Conservation (phyloP, 768 basidiomycete genomes). For the Chlorophyllum brunneum region DNA sequence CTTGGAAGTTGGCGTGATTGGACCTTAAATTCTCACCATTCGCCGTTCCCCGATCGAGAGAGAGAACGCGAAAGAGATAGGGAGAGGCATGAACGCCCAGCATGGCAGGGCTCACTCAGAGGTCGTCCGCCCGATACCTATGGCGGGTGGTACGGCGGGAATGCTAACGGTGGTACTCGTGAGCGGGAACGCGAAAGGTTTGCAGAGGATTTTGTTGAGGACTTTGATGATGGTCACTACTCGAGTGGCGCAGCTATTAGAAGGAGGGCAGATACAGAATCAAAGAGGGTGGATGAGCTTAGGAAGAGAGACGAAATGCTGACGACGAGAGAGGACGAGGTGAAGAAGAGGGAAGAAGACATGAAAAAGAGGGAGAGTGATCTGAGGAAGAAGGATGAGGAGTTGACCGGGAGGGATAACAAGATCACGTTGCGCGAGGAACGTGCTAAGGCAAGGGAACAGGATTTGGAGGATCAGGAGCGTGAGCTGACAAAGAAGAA, state of each 20-base stretch:
- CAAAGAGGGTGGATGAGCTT: slow-evolving; percentile 13
- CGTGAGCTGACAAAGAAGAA: slow-evolving; percentile 13
- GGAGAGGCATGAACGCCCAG: not conserved
- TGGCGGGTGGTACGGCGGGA: not conserved
- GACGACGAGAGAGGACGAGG: slow-evolving; percentile 17
- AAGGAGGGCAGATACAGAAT: not conserved
- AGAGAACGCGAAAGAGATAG: not conserved
- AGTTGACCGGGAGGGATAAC: not conserved
- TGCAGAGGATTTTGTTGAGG: slow-evolving; percentile 9
- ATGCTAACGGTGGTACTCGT: too few species aligned
- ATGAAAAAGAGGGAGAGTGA: slow-evolving; percentile 14
- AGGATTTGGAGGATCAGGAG: slow-evolving; percentile 7
- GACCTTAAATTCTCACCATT: not conserved
- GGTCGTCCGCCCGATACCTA: not conserved
- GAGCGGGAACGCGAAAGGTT: slow-evolving; percentile 8
- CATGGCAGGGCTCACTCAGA: not conserved
- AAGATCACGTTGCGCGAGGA: not conserved
- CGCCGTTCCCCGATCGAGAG: not conserved
- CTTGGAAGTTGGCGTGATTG: slow-evolving; percentile 10
- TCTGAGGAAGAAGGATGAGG: slow-evolving; percentile 14
- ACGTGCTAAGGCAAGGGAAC: not conserved
- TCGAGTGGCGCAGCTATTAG: not conserved
- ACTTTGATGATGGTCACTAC: slow-evolving; percentile 1
- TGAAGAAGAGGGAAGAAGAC: slow-evolving; percentile 21
- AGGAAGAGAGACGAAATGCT: slow-evolving; percentile 17